Base-by-base conservation (phyloP, 2,329 filamentous ascomycete species). In the Calonectria multiphialidica region DNA sequence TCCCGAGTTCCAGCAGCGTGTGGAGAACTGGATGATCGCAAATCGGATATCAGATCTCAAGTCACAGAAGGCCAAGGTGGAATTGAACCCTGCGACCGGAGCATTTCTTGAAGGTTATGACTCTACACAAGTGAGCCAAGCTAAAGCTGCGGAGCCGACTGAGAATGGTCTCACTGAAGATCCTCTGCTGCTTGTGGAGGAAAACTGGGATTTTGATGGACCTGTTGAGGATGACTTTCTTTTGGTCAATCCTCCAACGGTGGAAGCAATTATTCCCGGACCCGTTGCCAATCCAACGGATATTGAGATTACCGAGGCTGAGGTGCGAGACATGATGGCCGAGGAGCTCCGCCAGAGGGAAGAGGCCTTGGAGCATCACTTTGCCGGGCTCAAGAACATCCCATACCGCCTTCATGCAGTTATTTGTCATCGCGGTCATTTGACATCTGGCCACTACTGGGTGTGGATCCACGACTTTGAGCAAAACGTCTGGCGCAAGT, bases 401-500 rank as follows among this genome's bases (percentile, higher is more conserved):
- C 90, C 93, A 13, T 99, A 98, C 82, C 91, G 91, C 16, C 90
- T 99, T 5, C 96, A 98, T 77, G 95, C 96, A 0, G 94, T 98
- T 37, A 98, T 99, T 80, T 96, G 98, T 78, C 97, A 99, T 82
- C 92, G 93, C 23, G 94, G 94, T 37, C 87, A 88, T 77, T 88
- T 93, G 47, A 89, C 88, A 53, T 93, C 93, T 55, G 97, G 97
- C 0, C 97, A 99, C 83, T 99, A 98, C 85, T 98, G 95, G 93
- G 95, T 98, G 53, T 98, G 96, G 89, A 97, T 99, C 75, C 94
- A 92, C 80, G 97, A 98, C 84, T 98, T 98, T 82, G 90, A 93
- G 75, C 90, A 91, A 57, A 90, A 91, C 49, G 87, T 96, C 23
- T 99, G 97, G 96, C 93, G 95, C 70, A 95, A 94, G 80, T 99